phyloP scores from a whole-genome alignment of 2,329 filamentous ascomycete species.

The Xylariales sp. region DNA sequence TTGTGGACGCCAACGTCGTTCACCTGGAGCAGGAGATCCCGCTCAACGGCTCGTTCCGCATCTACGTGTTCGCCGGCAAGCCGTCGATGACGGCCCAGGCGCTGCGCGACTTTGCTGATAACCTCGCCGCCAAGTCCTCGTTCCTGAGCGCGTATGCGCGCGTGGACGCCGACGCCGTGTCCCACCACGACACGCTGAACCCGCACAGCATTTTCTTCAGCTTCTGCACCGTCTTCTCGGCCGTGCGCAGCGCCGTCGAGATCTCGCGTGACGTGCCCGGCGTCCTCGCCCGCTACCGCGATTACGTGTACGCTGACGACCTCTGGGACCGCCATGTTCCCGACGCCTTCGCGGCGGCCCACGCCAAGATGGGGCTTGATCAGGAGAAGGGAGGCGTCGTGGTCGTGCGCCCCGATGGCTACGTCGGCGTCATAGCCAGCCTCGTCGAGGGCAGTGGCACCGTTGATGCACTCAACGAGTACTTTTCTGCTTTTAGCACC shows the following conservation, averaged over 20 bases:
- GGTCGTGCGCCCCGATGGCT: conserved; percentile 82
- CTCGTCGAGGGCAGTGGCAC: conserved; percentile 75
- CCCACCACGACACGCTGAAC: conserved; percentile 77
- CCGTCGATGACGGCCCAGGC: conserved; percentile 56
- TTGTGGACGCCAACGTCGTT: conserved; percentile 84
- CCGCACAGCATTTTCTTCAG: conserved; percentile 83
- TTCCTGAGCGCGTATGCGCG: conserved; percentile 69
- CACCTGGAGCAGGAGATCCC: conserved; percentile 88
- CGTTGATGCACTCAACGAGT: conserved; percentile 75
- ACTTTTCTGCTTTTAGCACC: conserved; percentile 70
- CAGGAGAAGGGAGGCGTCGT: conserved; percentile 72
- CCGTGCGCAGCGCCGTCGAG: conserved; percentile 64
- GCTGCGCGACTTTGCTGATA: conserved; percentile 63
- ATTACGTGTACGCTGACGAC: conserved; percentile 85
- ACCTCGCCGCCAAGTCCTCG: conserved; percentile 60
- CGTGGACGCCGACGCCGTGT: conserved; percentile 56
- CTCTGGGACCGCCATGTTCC: conserved; percentile 67
- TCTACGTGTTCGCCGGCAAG: conserved; percentile 80
- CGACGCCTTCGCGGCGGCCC: conserved; percentile 67
- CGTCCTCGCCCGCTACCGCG: conserved; percentile 68
- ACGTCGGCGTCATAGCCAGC: conserved; percentile 72
- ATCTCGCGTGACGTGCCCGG: conserved; percentile 67
- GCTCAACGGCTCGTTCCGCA: conserved; percentile 79
- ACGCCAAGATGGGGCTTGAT: conserved; percentile 81
- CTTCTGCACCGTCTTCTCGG: conserved; percentile 70